Evolutionary conservation across 2,329 filamentous ascomycete species (phyloP).

Genomic region (Epichloe amarillans): DNA sequence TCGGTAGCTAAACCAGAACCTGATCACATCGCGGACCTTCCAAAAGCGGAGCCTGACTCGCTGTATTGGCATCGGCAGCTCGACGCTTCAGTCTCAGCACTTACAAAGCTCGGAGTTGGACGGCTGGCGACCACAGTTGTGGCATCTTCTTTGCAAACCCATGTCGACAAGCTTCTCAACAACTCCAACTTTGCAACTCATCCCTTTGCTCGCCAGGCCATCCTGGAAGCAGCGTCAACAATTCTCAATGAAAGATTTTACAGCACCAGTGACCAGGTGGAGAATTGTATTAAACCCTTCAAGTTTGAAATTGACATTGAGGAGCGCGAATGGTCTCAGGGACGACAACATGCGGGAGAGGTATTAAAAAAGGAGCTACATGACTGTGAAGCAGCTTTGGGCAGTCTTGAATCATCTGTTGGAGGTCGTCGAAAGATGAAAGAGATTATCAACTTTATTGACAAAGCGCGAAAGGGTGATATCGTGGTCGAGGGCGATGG

Average conservation of each 20-base stretch:
- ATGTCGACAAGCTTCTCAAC: slow-evolving; percentile 66
- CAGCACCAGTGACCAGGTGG: slow-evolving; percentile 92
- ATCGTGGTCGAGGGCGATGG: slow-evolving; percentile 74
- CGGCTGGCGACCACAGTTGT: slow-evolving; percentile 86
- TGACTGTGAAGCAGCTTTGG: slow-evolving; percentile 69
- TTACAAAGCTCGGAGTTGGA: slow-evolving; percentile 91
- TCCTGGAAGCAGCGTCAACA: slow-evolving; percentile 75
- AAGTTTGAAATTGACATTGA: slow-evolving; percentile 97
- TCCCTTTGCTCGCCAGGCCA: slow-evolving; percentile 85
- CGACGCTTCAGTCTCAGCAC: slow-evolving; percentile 75
- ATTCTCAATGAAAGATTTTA: slow-evolving; percentile 93
- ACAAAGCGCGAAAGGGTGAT: slow-evolving; percentile 78
- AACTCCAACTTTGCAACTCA: slow-evolving; percentile 79
- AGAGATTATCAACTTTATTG: slow-evolving; percentile 84
- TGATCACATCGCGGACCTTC: slow-evolving; percentile 63
- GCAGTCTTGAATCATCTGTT: slow-evolving; percentile 60
- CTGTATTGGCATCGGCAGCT: slow-evolving; percentile 90
- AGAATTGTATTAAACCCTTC: slow-evolving; percentile 98
- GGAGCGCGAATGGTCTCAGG: slow-evolving; percentile 74
- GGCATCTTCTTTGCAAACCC: slow-evolving; percentile 70
- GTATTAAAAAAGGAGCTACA: slow-evolving; percentile 79
- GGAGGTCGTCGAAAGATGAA: slow-evolving; percentile 74
- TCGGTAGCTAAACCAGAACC: slow-evolving; percentile 49
- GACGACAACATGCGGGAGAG: slow-evolving; percentile 66
- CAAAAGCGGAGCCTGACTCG: slow-evolving; percentile 73